phyloP scores from a whole-genome alignment of 208 protist species.

The Trypanosoma avium region DNA sequence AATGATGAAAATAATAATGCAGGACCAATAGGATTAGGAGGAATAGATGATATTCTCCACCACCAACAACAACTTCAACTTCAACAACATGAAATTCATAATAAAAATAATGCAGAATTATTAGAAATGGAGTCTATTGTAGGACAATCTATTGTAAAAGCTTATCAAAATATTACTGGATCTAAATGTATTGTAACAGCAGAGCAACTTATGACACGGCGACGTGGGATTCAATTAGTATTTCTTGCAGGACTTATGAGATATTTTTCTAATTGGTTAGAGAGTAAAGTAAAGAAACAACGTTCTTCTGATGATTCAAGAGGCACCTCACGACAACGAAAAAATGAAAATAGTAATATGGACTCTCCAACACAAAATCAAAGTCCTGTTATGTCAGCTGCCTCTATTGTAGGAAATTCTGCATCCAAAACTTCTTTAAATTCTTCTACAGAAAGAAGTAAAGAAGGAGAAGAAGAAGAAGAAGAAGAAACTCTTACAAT shows the following conservation, averaged over 20 bases:
- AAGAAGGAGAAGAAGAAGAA: not conserved
- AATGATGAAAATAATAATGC: not conserved
- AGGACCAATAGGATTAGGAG: constrained; percentile 6
- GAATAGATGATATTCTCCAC: too few relatives aligned
- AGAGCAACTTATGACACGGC: constrained; percentile 50
- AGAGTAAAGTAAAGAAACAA: constrained; percentile 39
- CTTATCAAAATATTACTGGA: constrained; percentile 68
- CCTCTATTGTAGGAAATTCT: too few relatives aligned
- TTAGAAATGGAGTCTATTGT: constrained; percentile 26
- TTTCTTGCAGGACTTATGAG: constrained; percentile 68
- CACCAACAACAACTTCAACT: too few relatives aligned
- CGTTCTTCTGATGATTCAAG: constrained; percentile 11
- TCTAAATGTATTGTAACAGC: constrained; percentile 44
- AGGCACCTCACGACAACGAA: too few relatives aligned
- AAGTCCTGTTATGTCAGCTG: too few relatives aligned
- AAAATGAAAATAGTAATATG: too few relatives aligned
- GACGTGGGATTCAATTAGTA: constrained; percentile 52
- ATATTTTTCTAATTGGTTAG: constrained; percentile 73
- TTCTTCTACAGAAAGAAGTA: not conserved
- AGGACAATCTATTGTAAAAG: constrained; percentile 44
- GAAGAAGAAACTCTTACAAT: not conserved
- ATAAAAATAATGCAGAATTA: not conserved
- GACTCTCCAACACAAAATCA: too few relatives aligned
- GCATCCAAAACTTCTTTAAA: too few relatives aligned
- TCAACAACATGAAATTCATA: too few relatives aligned